phyloP scores from a whole-genome alignment of 2,329 filamentous ascomycete genomes.

The Dryadomyces sulphureus region DNA sequence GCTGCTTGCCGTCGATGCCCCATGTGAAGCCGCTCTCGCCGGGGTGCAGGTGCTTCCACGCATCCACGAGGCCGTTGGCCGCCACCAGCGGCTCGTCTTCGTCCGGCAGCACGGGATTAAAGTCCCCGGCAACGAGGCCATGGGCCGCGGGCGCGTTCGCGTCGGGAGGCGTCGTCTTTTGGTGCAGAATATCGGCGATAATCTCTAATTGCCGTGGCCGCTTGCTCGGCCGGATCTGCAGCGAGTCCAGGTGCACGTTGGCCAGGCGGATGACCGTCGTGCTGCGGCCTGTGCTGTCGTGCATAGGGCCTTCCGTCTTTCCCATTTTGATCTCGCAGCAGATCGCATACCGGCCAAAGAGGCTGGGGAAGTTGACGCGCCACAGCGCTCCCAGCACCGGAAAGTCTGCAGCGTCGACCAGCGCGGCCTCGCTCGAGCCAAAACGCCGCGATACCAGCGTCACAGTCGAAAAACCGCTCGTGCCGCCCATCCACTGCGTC shows the following conservation, averaged over 20 bases:
- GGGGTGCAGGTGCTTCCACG: conserved; percentile 17
- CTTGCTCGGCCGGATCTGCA: conserved; percentile 14
- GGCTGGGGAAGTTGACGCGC: conserved; percentile 17
- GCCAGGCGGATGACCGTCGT: conserved; percentile 16
- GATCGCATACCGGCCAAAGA: conserved; percentile 19
- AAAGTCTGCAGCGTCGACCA: neutral
- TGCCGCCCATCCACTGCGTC: conserved; percentile 8
- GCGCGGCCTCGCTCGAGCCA: neutral
- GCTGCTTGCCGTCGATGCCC: conserved; percentile 19
- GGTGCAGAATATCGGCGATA: conserved; percentile 13
- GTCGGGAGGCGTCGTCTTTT: conserved; percentile 9
- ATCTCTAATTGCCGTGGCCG: conserved; percentile 18
- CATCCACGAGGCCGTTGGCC: conserved; percentile 20
- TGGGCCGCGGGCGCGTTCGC: conserved; percentile 3
- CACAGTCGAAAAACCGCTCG: conserved; percentile 14
- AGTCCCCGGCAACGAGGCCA: conserved; percentile 24
- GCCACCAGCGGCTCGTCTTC: conserved; percentile 18
- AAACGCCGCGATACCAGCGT: conserved; percentile 18
- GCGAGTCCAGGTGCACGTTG: conserved; percentile 25
- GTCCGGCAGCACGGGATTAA: conserved; percentile 21
- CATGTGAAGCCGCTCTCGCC: conserved; percentile 21
- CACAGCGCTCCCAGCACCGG: conserved; percentile 16
- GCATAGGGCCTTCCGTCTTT: neutral
- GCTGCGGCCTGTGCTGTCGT: neutral
- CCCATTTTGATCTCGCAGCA: conserved; percentile 18